A percentile compares a stretch with the other conserved stretches of the same genome.
Evolutionary conservation across 108 stramenopile species (phyloP).

Genomic region (Cafeteria roenbergensis): DNA sequence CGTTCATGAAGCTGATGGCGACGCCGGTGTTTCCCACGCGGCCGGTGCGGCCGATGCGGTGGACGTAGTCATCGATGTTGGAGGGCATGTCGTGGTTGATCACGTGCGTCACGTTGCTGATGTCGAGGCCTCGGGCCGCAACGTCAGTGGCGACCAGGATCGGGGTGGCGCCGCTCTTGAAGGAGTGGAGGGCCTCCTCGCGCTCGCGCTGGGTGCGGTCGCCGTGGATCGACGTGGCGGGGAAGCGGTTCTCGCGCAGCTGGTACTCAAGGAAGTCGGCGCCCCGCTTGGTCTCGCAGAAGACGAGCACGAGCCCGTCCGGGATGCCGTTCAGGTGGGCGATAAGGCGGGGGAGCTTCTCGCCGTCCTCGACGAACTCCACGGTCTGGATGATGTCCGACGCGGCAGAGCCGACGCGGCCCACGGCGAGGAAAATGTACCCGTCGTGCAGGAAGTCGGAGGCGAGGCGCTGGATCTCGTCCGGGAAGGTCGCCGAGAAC

Average conservation of each 20-base stretch:
- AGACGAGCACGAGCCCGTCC: slow-evolving; percentile 78
- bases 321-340: slow-evolving; percentile 31
- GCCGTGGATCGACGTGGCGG: slow-evolving; percentile 86
- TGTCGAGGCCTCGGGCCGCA: slow-evolving; percentile 54
- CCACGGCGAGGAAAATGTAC: slow-evolving; percentile 22
- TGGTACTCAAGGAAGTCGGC: slow-evolving; percentile 83
- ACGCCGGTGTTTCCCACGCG: slow-evolving; percentile 51
- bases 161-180: slow-evolving; percentile 41
- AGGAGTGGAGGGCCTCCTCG: slow-evolving; percentile 43
- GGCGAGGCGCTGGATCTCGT: slow-evolving; percentile 87
- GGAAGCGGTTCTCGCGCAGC: slow-evolving; percentile 64
- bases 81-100: slow-evolving; percentile 55
- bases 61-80: slow-evolving; percentile 52
- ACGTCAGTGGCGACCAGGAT: slow-evolving; percentile 58
- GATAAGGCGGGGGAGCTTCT: slow-evolving; percentile 71
- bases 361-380: slow-evolving; percentile 74
- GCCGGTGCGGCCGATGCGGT: slow-evolving; percentile 57
- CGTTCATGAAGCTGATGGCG: slow-evolving; percentile 48
- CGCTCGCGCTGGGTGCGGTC: slow-evolving; percentile 78
- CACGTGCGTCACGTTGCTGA: slow-evolving; percentile 47
- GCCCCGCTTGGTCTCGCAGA: slow-evolving; percentile 89
- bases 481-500: slow-evolving; percentile 96
- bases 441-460: slow-evolving; percentile 72
- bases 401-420: slow-evolving; percentile 16
- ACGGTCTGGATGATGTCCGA: slow-evolving; percentile 32